A percentile compares a stretch with the other conserved stretches of the same genome.
Conservation (phyloP, 441 rosid species). For the Rhodomyrtus psidioides region DNA sequence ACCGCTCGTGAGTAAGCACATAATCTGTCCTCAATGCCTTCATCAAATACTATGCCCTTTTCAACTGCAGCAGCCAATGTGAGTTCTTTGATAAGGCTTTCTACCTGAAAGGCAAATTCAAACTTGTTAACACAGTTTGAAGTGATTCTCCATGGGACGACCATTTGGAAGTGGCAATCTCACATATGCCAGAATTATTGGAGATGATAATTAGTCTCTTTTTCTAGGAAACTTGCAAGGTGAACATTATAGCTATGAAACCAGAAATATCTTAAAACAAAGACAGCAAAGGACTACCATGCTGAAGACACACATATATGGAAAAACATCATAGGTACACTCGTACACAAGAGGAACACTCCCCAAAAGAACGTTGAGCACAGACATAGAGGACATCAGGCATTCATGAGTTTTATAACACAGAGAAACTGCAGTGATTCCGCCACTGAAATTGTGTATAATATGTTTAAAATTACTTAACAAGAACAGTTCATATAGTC, state of each 20-base stretch:
- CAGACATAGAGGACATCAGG: not conserved
- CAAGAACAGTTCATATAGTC: not conserved
- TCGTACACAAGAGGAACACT: not conserved
- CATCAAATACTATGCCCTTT: slow-evolving; percentile 61
- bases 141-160: not conserved
- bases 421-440: not conserved
- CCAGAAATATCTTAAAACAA: not conserved
- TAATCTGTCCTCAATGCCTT: slow-evolving; percentile 65
- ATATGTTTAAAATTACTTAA: not conserved
- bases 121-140: not conserved
- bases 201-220: not conserved
- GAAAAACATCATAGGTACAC: not conserved
- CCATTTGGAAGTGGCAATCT: not conserved
- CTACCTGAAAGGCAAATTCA: slow-evolving; percentile 40
- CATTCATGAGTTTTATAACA: not conserved
- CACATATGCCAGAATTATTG: not conserved
- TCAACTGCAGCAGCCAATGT: slow-evolving; percentile 74
- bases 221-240: not conserved
- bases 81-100: slow-evolving; percentile 71
- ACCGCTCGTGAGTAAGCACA: slow-evolving; percentile 88
- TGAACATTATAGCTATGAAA: not conserved
- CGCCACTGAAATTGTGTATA: not conserved
- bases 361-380: not conserved
- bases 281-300: not conserved
- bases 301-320: not conserved